Evolutionary conservation across 805 yeast species (phyloP).

Genomic region (Sungouiozyma intestinalis): DNA sequence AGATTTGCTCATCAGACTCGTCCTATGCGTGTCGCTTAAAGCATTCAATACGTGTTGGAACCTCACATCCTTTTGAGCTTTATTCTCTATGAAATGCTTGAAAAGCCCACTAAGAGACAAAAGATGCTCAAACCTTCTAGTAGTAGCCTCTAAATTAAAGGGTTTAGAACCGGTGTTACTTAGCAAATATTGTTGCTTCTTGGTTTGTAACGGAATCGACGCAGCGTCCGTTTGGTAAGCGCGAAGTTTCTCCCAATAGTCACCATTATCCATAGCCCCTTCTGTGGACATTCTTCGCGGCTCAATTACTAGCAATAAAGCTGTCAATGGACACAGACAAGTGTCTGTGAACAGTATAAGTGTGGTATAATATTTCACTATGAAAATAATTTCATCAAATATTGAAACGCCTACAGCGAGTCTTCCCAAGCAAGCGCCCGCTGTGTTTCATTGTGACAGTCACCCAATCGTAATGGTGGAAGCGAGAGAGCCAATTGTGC

Average conservation of each 20-base stretch:
- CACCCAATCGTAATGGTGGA: background rate
- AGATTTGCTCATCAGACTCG: slow-evolving; percentile 5
- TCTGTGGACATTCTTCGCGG: background rate
- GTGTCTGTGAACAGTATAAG: background rate
- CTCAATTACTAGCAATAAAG: background rate
- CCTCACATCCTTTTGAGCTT: slow-evolving; percentile 50
- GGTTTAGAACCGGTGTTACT: slow-evolving; percentile 16
- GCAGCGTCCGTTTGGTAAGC: slow-evolving; percentile 6
- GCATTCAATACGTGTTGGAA: slow-evolving; percentile 43
- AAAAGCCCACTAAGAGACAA: slow-evolving; percentile 57
- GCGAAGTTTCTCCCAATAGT: slow-evolving; percentile 12
- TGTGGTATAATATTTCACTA: too few species aligned
- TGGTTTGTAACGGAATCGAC: slow-evolving; percentile 11
- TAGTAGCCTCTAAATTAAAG: slow-evolving; percentile 49
- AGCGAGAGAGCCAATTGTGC: slow-evolving; percentile 14
- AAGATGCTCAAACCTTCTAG: slow-evolving; percentile 56
- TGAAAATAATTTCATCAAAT: too few species aligned
- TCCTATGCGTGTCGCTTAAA: slow-evolving; percentile 16
- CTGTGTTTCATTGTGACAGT: background rate
- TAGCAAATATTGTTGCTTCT: slow-evolving; percentile 20
- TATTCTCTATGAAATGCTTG: slow-evolving; percentile 55
- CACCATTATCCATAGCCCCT: slow-evolving; percentile 5
- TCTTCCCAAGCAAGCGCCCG: too few species aligned
- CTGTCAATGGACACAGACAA: background rate
- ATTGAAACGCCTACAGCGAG: too few species aligned